These are phyloP conservation scores for Colletotrichum simmondsii DNA, from an alignment of 2,329 filamentous ascomycete species.

Conservation along the genomic window DNA sequence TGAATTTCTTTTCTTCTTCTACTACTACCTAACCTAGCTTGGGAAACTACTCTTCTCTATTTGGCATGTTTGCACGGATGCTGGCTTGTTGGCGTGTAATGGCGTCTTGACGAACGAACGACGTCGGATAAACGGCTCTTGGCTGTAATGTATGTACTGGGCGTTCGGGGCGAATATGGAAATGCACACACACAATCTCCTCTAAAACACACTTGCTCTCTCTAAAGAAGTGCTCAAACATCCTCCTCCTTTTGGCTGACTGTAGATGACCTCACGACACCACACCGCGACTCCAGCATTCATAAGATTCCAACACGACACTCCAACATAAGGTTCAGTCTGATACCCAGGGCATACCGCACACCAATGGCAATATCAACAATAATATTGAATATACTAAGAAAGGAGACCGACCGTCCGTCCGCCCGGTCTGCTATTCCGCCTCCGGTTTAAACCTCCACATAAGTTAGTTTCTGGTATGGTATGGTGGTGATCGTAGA, in stretches of 20 bases:
- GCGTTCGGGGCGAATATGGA: constrained; percentile 31
- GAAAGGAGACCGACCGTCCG: constrained; percentile 6
- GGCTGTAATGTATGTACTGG: constrained; percentile 27
- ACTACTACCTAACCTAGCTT: constrained; percentile 13
- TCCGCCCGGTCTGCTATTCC: neutral
- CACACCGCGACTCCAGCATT: neutral
- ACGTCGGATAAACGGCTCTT: constrained; percentile 21
- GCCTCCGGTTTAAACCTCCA: neutral
- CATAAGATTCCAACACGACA: too few species aligned
- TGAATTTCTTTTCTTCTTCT: neutral
- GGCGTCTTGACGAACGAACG: constrained; percentile 22
- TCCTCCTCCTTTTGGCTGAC: neutral
- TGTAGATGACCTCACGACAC: neutral
- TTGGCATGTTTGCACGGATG: constrained; percentile 27
- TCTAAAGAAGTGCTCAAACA: too few species aligned
- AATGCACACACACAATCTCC: constrained; percentile 23
- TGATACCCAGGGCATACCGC: too few species aligned
- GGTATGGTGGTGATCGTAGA: constrained; percentile 16
- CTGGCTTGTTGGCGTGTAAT: constrained; percentile 19
- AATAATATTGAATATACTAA: constrained; percentile 31
- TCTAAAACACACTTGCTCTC: neutral
- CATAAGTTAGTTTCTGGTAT: constrained; percentile 1
- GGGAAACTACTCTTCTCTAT: constrained; percentile 8
- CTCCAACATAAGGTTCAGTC: too few species aligned
- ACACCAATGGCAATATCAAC: constrained; percentile 7